Evolutionary conservation across 306 rosid genomes (phyloP).

Genomic region (Quercus glauca): DNA sequence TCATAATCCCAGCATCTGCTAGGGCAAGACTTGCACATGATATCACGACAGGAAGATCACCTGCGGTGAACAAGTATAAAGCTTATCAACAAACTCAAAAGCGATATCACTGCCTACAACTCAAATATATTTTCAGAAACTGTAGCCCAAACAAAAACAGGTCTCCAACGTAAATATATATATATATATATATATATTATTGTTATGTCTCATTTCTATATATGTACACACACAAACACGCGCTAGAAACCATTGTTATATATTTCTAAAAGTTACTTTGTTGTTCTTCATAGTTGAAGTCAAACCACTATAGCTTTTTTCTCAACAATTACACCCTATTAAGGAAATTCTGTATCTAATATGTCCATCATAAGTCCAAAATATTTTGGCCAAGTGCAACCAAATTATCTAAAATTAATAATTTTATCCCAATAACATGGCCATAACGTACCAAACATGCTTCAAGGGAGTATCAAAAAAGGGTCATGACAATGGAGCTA

Average conservation of each 20-base stretch:
- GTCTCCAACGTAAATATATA: neutral
- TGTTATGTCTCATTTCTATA: neutral
- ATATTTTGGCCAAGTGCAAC: no score
- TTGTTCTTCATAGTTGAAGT: neutral
- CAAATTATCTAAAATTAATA: neutral
- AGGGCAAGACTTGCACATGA: constrained; percentile 98
- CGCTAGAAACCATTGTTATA: neutral
- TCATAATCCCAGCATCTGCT: constrained; percentile 97
- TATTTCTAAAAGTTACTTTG: neutral
- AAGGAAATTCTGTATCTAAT: neutral
- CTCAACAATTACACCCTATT: neutral
- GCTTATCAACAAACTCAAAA: constrained; percentile 1
- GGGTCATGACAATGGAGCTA: neutral
- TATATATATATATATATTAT: neutral
- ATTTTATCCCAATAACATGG: neutral
- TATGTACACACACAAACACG: no score
- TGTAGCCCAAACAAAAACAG: neutral
- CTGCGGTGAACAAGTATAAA: constrained; percentile 33
- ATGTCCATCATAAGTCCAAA: no score
- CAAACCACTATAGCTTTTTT: neutral
- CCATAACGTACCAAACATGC: neutral
- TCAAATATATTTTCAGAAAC: neutral
- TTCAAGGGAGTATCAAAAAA: neutral
- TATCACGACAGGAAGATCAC: constrained; percentile 90
- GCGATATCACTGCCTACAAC: constrained; percentile 17